A percentile compares a stretch with the other conserved stretches of the same genome.
phyloP scores from a whole-genome alignment of 257 asterid genomes.

The Salvia splendens region DNA sequence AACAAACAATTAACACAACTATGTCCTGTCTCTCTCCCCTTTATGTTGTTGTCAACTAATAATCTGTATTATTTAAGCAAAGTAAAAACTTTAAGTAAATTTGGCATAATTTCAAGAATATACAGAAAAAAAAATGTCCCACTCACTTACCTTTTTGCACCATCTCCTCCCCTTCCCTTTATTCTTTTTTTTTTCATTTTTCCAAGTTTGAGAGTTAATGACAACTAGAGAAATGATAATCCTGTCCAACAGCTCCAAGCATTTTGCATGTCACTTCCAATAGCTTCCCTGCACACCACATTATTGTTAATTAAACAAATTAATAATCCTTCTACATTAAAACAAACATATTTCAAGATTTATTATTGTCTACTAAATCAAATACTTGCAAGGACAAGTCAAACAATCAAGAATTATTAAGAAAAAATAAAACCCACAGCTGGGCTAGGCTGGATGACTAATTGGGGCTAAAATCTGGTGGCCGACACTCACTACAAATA shows the following conservation, averaged over 20 bases:
- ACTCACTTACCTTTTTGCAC: slow-evolving; percentile 40
- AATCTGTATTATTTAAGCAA: slow-evolving; percentile 39
- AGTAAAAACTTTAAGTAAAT: not conserved
- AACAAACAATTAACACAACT: slow-evolving; percentile 41
- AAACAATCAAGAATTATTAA: slow-evolving; percentile 34
- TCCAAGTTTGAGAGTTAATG: slow-evolving; percentile 43
- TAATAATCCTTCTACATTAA: not conserved
- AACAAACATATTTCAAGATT: slow-evolving; percentile 2
- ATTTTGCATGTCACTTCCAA: slow-evolving; percentile 78
- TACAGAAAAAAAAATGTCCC: not conserved
- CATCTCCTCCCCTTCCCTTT: slow-evolving; percentile 32
- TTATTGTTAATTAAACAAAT: not conserved
- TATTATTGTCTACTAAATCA: not conserved
- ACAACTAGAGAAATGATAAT: slow-evolving; percentile 66
- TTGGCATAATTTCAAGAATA: slow-evolving; percentile 11
- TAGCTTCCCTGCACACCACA: slow-evolving; percentile 64
- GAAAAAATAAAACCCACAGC: slow-evolving; percentile 30
- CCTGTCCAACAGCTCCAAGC: slow-evolving; percentile 73
- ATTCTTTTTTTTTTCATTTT: slow-evolving; percentile 18
- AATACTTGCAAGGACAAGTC: slow-evolving; percentile 30
- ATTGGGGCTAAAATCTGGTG: slow-evolving; percentile 23
- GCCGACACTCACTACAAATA: slow-evolving; percentile 25
- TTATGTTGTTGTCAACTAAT: slow-evolving; percentile 45
- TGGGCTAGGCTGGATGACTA: slow-evolving; percentile 42
- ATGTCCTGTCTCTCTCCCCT: slow-evolving; percentile 38